Evolutionary conservation across 441 rosid genomes (phyloP), one percentile per base, ranked within the genome.

Genomic region (Croton laevigatus): DNA sequence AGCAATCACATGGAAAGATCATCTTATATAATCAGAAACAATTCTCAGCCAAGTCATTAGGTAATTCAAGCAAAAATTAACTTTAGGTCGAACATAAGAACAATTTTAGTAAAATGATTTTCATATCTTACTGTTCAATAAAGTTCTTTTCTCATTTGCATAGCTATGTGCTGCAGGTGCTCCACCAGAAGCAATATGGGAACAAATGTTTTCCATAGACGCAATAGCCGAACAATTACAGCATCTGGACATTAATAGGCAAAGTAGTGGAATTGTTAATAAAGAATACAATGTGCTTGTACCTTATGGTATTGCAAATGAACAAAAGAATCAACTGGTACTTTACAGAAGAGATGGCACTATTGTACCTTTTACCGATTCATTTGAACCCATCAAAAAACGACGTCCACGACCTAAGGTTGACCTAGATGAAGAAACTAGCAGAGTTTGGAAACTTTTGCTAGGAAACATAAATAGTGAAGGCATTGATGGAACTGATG

Each of bases 381-480:
- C 82, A 61, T 73, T 75, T 62, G 82, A 75, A 42, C 75, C 73
- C 48, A 71, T 63, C 57, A 93, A 82, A 81, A 93, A 82, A 78
- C 79, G 70, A 16, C 88, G 75, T 40, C 85, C 84, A 32, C 81
- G 96, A 68, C 93, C 99, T 53, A 91, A 89, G 82, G 97, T 96
- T 73, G 94, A 88, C 81, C 89, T 93, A 62, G 99, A 96, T 71
- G 81, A 81, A 72, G 98, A 96, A 82, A 90, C 99, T 38, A 82
- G 75, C 69, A 88, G 93, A 79, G 78, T 90, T 40, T 96, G 97
- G 97, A 93, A 88, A 78, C 86, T 96, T 57, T 79, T 93, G 68
- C 77, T 96, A 88, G 95, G 86, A 44, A 88, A 87, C 75, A 87
- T 82, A 75, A 84, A 73, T 64, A 80, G 73, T 65, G 90, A 86